Base-by-base conservation (phyloP, 2,329 filamentous ascomycete species). In the Metarhizium guizhouense region DNA sequence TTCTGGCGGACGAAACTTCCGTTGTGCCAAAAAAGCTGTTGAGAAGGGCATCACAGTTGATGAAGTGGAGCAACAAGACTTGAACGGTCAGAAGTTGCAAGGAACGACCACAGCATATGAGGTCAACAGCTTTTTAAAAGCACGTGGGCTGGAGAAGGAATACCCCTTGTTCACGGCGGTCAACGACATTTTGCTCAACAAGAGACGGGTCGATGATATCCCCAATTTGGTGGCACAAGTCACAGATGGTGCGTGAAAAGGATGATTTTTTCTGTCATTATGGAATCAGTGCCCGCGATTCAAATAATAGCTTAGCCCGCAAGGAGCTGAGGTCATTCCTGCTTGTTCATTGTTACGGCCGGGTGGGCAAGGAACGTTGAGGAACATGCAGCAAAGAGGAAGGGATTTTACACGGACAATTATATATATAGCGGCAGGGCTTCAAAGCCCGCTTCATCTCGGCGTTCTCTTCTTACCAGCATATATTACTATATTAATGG, bases 41-140 rank as follows among this genome's bases (percentile, higher is more conserved):
- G 82, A 92, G 75, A 84, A 87, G 66, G 86, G 87, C 34, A 78
- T 93, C 62, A 80, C 83, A 8, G 90, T 99, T 43, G 84, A 87
- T 62, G 90, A 97, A 71, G 86, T 99, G 47, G 94, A 99, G 77
- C 81, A 83, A 67, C 82, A 85, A 57, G 92, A 96, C 69, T 80
- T 99, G 59, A 97, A 99, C 68, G 94, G 94, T 14, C 94, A 99
- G 78, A 96, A 95, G 76, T 77, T 99, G 57, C 94, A 99, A 75
- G 94, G 94, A 42, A 97, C 91, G 0, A 86, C 86, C 63, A 99
- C 94, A 3, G 92, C 94, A 8, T 83, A 86, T 60, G 94, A 99
- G 71, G 92, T 99, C 47, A 89, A 95, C 74, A 84, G 80, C 52
- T 97, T 97, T 72, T 73, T 99, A 66, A 89, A 87, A 76, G 83